These are phyloP conservation scores for Cryptococcus sp. DNA, from an alignment of 1,284 basidiomycete genomes.

Conservation along the genomic window DNA sequence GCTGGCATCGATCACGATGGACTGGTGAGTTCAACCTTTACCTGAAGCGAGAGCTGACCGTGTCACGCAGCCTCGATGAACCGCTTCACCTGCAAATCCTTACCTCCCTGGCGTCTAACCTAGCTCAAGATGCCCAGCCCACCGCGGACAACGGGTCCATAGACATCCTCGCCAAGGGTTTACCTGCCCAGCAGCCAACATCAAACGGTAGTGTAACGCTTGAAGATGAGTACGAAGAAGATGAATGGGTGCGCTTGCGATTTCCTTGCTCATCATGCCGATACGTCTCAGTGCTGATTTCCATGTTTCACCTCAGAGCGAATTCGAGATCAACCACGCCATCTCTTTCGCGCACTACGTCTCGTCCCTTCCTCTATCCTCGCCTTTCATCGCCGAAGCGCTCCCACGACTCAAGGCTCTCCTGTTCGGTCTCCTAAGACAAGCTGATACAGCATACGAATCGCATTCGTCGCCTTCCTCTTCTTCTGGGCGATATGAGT, in stretches of 20 bases:
- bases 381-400: slow-evolving; percentile 25
- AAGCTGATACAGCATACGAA: slow-evolving; percentile 10
- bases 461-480: slow-evolving; percentile 20
- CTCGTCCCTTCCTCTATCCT: slow-evolving; percentile 33
- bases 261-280: not conserved
- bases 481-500: slow-evolving; percentile 8
- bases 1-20: slow-evolving; percentile 27
- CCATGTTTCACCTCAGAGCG: slow-evolving; percentile 22
- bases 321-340: slow-evolving; percentile 49
- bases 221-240: slow-evolving; percentile 29
- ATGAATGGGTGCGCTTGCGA: slow-evolving; percentile 33
- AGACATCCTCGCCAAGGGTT: slow-evolving; percentile 27
- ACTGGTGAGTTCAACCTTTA: slow-evolving; percentile 27
- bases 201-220: not conserved
- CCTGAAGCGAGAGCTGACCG: too few species aligned
- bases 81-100: slow-evolving; percentile 50
- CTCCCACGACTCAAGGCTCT: slow-evolving; percentile 34
- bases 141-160: slow-evolving; percentile 14
- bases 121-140: slow-evolving; percentile 20
- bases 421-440: slow-evolving; percentile 34
- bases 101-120: slow-evolving; percentile 41
- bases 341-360: slow-evolving; percentile 52
- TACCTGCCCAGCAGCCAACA: slow-evolving; percentile 12
- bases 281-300: slow-evolving; percentile 2
- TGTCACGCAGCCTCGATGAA: slow-evolving; percentile 45